Evolutionary conservation across 805 yeast species (phyloP), one percentile per base, ranked within the genome.

Genomic region (Metschnikowia noctiluminum): DNA sequence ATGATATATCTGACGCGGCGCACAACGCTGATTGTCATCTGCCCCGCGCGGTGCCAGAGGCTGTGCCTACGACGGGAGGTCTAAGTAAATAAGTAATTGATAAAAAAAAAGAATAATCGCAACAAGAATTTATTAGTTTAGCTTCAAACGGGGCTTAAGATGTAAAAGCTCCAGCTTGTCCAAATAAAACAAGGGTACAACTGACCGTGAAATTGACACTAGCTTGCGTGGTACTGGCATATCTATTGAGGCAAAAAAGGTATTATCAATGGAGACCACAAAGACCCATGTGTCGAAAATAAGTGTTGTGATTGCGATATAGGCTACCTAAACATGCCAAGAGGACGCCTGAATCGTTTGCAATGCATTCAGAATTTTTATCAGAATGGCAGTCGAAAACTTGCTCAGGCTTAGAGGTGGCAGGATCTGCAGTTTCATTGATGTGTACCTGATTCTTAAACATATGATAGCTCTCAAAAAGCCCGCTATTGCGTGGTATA

Each of bases 391-490:
- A 72, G 48, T 71, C 71, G 13, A 70, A 59, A 7, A 71, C 75
- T 39, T 63, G 58, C 0, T 58, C 59, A 1, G 46, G 51, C 1
- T 46, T 15, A 3, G 77, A 76, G 5, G 46, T 40, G 1, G 62
- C 53, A 6, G 56, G 55, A 11, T 54, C 38, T 3, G 65, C 54
- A 3, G 73, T 63, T 38, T 66, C 62, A 46, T 69, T 66, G 43
- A 69, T 51, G 53, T 72, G 71, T 9, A 72, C 65, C 49, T 71
- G 76, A 45, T 69, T 69, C 39, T 66, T 59, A 43, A 71, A 71
- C 46, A 68, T 74, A 38, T 44, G 44, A 47, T 72, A 72, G 38
- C 42, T 14, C 21, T 46, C 52, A 11, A 50, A 42, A 2, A 51
- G 27, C 15, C 40, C 38, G 6, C 56, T 54, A 3, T 31, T 27